Conservation (phyloP, 495 filamentous ascomycete genomes). For the Durotheca rogersii region DNA sequence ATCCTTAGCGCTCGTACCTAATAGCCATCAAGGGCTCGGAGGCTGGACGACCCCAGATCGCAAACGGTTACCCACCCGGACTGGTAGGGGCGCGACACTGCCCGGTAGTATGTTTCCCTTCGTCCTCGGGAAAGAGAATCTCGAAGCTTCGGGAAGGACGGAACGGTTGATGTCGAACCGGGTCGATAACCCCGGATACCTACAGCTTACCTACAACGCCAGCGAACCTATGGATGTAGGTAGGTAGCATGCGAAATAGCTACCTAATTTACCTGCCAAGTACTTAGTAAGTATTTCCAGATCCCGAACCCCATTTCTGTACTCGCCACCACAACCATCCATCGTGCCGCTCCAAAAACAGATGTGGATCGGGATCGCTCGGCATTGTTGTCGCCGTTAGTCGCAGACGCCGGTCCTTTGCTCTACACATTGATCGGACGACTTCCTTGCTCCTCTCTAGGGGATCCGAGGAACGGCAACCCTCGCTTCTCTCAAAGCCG, state of each 20-base stretch:
- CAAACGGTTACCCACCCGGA: constrained; percentile 19
- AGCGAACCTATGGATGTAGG: too few relatives aligned
- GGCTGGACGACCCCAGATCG: constrained; percentile 23
- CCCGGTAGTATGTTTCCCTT: not conserved
- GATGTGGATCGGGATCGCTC: constrained; percentile 20
- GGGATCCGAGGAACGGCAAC: constrained; percentile 6
- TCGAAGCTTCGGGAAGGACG: constrained; percentile 15
- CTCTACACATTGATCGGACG: constrained; percentile 3
- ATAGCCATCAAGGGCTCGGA: constrained; percentile 22
- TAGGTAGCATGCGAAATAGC: too few relatives aligned
- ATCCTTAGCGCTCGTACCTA: too few relatives aligned
- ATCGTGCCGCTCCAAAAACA: too few relatives aligned
- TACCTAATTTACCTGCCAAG: too few relatives aligned
- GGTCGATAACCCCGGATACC: constrained; percentile 12
- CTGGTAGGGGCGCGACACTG: constrained; percentile 8
- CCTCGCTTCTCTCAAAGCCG: constrained; percentile 9
- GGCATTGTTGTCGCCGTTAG: constrained; percentile 24
- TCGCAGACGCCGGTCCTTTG: constrained; percentile 8
- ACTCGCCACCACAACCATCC: not conserved
- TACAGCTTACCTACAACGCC: too few relatives aligned
- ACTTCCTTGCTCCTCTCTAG: not conserved
- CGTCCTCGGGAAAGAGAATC: not conserved
- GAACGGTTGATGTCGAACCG: constrained; percentile 6
- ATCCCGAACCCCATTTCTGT: constrained; percentile 1
- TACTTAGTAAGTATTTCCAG: constrained; percentile 21